These are phyloP conservation scores for Ambrosia artemisiifolia DNA, from an alignment of 129 eudicot genomes.

Conservation along the genomic window DNA sequence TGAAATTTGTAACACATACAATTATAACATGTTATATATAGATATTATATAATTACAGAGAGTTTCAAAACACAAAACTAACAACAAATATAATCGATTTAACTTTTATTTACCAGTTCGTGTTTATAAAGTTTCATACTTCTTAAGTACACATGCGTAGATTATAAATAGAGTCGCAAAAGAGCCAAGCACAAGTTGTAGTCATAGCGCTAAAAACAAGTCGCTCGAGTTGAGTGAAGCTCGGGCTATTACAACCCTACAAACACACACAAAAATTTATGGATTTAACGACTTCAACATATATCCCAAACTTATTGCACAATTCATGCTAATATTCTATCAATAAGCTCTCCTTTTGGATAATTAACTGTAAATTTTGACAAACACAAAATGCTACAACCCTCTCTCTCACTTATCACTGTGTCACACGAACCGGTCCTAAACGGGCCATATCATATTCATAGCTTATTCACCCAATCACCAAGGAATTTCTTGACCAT, in stretches of 20 bases:
- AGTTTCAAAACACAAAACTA: too few relatives aligned
- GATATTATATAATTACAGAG: too few relatives aligned
- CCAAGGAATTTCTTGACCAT: slow-evolving; percentile 95
- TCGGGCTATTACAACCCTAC: background rate
- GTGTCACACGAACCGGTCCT: background rate
- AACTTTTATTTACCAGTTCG: too few relatives aligned
- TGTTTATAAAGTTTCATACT: too few relatives aligned
- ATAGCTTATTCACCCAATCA: slow-evolving; percentile 27
- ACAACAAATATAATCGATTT: too few relatives aligned
- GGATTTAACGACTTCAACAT: background rate
- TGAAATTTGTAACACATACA: too few relatives aligned
- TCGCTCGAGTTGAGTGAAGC: background rate
- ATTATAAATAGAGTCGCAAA: too few relatives aligned
- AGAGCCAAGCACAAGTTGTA: background rate
- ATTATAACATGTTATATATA: too few relatives aligned
- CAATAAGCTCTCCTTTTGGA: background rate
- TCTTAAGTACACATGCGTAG: too few relatives aligned
- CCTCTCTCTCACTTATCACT: background rate
- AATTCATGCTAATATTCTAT: background rate
- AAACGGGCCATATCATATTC: background rate
- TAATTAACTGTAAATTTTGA: background rate
- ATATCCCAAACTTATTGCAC: background rate
- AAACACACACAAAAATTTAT: background rate
- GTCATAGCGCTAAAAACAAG: background rate
- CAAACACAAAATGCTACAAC: background rate